These are phyloP conservation scores for Parathielavia hyrcaniae DNA, from an alignment of 495 filamentous ascomycete genomes.

Conservation along the genomic window DNA sequence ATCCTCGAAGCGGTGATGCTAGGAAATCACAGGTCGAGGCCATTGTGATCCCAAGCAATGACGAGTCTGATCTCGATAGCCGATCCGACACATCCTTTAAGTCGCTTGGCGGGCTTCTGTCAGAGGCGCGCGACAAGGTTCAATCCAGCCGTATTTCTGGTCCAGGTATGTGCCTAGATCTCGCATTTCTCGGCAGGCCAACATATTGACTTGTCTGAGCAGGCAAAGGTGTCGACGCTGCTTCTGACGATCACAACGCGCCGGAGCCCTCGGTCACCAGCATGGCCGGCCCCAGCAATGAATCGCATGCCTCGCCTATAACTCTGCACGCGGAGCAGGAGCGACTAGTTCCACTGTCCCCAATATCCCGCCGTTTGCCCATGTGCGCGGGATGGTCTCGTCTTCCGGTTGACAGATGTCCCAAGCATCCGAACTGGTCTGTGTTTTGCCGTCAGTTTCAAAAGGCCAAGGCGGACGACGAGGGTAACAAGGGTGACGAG, in stretches of 20 bases:
- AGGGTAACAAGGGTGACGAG: constrained; percentile 9
- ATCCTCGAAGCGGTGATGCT: constrained; percentile 11
- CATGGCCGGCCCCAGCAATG: constrained; percentile 14
- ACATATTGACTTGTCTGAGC: constrained; percentile 18
- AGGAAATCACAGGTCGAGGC: constrained; percentile 9
- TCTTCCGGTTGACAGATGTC: constrained; percentile 6
- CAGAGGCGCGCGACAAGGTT: constrained; percentile 14
- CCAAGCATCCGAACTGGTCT: constrained; percentile 10
- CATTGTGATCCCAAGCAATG: constrained; percentile 19
- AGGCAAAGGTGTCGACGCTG: constrained; percentile 22
- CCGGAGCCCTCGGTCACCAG: constrained; percentile 20
- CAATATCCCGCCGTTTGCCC: background rate
- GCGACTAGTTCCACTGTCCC: background rate
- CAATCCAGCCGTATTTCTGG: constrained; percentile 18
- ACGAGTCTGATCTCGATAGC: constrained; percentile 21
- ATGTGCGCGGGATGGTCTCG: background rate
- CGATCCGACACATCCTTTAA: constrained; percentile 20
- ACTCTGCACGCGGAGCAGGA: constrained; percentile 10
- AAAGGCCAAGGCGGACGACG: constrained; percentile 7
- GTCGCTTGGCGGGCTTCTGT: constrained; percentile 19
- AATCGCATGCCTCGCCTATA: constrained; percentile 11
- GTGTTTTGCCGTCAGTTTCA: constrained; percentile 1
- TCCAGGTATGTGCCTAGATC: constrained; percentile 22
- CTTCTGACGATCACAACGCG: constrained; percentile 16
- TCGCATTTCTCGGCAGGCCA: constrained; percentile 13